A percentile compares a stretch with the other conserved stretches of the same genome.
These are phyloP conservation scores for Phytophthora kernoviae DNA, from an alignment of 352 stramenopile species.

Conservation along the genomic window DNA sequence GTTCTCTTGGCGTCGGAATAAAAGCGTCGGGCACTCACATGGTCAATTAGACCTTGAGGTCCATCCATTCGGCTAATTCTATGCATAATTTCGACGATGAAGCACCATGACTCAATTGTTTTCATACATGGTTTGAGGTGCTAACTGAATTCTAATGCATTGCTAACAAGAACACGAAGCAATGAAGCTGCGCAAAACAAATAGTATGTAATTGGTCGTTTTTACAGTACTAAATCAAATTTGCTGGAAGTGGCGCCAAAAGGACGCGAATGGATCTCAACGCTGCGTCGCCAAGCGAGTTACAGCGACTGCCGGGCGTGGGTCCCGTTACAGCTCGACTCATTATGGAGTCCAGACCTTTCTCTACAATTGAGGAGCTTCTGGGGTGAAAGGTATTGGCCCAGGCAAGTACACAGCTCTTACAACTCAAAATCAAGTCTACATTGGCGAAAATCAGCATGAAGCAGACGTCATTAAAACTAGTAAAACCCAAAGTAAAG, in stretches of 20 bases:
- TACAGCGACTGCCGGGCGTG: constrained; percentile 50
- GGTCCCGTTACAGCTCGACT: constrained; percentile 40
- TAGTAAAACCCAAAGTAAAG: constrained; percentile 13
- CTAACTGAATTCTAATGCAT: no score
- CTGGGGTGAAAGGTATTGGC: constrained; percentile 52
- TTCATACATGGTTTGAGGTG: no score
- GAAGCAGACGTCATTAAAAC: constrained; percentile 3
- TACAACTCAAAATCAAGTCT: constrained; percentile 18
- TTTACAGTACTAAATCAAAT: neutral
- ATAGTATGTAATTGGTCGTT: constrained; percentile 78
- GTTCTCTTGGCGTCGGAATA: no score
- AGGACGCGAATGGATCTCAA: constrained; percentile 42
- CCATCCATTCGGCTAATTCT: no score
- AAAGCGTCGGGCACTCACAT: no score
- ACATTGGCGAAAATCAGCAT: constrained; percentile 18
- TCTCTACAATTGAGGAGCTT: constrained; percentile 42
- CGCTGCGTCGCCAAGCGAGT: constrained; percentile 27
- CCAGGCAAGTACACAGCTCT: constrained; percentile 38
- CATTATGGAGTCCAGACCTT: constrained; percentile 54
- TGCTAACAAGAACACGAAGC: no score
- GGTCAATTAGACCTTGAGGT: no score
- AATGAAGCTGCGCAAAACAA: neutral
- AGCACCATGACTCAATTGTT: no score
- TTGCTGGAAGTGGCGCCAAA: constrained; percentile 48
- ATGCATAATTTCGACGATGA: no score